These are phyloP conservation scores for Fusarium xylarioides DNA, from an alignment of 2,329 filamentous ascomycete species.

Conservation along the genomic window DNA sequence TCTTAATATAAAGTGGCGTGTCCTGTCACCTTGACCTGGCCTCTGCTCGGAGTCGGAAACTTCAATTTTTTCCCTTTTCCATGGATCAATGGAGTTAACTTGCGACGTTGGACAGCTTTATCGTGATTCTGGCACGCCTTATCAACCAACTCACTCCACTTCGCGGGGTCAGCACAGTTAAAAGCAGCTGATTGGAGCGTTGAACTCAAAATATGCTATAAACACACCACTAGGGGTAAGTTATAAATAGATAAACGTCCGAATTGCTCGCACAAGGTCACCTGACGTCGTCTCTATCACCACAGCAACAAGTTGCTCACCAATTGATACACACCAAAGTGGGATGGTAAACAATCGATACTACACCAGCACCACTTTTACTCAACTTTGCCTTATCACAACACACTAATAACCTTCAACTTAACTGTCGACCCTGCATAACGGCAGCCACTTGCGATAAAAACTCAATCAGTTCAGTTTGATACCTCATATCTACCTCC, in stretches of 20 bases:
- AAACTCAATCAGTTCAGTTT: constrained; percentile 1
- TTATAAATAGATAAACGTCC: neutral
- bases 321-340: constrained; percentile 14
- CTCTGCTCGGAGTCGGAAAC: constrained; percentile 29
- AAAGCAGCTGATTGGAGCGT: constrained; percentile 25
- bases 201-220: neutral
- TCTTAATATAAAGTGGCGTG: constrained; percentile 34
- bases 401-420: constrained; percentile 30
- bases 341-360: constrained; percentile 41
- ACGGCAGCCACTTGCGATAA: constrained; percentile 3
- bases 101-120: constrained; percentile 36
- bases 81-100: constrained; percentile 20
- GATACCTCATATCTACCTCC: neutral
- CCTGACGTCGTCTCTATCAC: constrained; percentile 16
- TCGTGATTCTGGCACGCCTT: constrained; percentile 27
- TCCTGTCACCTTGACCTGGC: constrained; percentile 15
- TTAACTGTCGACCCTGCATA: constrained; percentile 7
- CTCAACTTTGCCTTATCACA: constrained; percentile 8
- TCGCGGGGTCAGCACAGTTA: constrained; percentile 35
- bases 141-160: constrained; percentile 31
- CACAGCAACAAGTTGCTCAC: constrained; percentile 7
- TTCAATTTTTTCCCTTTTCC: constrained; percentile 19
- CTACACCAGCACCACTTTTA: constrained; percentile 20
- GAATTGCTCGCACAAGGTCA: constrained; percentile 20
- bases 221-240: constrained; percentile 22